Base-by-base conservation (phyloP, 2,329 filamentous ascomycete species). In the Cadophora sp. region DNA sequence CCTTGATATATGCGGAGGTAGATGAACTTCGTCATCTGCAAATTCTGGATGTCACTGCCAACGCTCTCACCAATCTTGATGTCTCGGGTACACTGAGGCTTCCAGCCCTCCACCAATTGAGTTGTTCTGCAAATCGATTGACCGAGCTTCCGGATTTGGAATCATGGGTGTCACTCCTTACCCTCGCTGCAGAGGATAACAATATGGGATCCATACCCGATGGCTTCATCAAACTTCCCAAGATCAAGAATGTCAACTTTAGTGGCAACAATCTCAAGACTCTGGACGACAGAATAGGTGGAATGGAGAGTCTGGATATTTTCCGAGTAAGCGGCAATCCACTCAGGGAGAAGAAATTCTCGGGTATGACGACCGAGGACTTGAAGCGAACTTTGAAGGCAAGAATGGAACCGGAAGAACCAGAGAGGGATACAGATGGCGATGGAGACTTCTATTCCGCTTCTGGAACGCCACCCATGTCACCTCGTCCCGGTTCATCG, bases 271-370 rank as follows among this genome's bases (percentile, higher is more conserved):
- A 96, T 70, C 88, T 99, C 58, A 88, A 87, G 1, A 82, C 87
- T 14, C 78, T 99, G 8, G 92, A 96, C 36, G 85, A 92, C 0
- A 89, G 89, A 70, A 87, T 98, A 66, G 91, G 90, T 5, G 82
- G 87, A 30, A 97, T 98, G 93, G 88, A 93, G 6, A 89, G 81
- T 53, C 81, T 99, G 11, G 85, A 88, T 22, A 89, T 89, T 76
- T 85, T 98, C 50, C 88, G 90, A 4, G 83, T 99, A 39, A 89
- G 89, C 51, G 94, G 93, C n/a, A 99, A 99, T 74, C 96, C 96
- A 0, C 81, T 99, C 16, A 86, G 92, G 16, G 94, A 97, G 76
- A 94, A 91, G 76, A 97, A 94, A 76, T 93, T 96, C 72, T 83
- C 94, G 16, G 91, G 87, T 0, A 92, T 96, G 80, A 85, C 86